Evolutionary conservation across 2,329 filamentous ascomycete species (phyloP), one percentile per base, ranked within the genome.

Genomic region (Beauveria sp.): DNA sequence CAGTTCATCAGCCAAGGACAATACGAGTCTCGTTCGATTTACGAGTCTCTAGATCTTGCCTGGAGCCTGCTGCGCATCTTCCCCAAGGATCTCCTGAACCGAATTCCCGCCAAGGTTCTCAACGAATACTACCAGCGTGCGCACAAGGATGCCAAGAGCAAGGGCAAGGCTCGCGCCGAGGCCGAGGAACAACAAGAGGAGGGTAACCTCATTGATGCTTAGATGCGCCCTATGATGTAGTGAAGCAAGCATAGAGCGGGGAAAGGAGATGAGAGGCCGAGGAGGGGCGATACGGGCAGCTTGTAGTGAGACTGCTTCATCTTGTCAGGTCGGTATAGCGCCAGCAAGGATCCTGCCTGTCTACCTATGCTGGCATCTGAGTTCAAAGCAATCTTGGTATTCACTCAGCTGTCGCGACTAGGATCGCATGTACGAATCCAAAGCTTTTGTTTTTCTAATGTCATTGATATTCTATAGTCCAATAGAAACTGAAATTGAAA

Each of bases 1-100:
- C 91, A 89, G 62, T 99, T 97, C 77, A 96, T 99, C 75, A 82
- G 84, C 65, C 94, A 99, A 77, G 91, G 90, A 59, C 80, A 92
- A 20, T 99, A 99, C 78, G 94, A 99, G 78, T 88, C 89, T 66
- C 89, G 94, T 69, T 88, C 83, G 65, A 96, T 99, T 72, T 92
- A 85, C 76, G 94, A 99, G 76, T 96, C 91, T 51, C 84, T 99
- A 64, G 96, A 99, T 70, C 85, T 96, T 69, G 96, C 94, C 47
- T 99, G 94, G 94, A 93, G 91, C 72, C 79, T 99, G 75, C 86
- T 99, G 67, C 87, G 94, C 67, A 96, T 99, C 76, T 99, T 93
- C 82, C 93, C 93, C 76, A 97, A 96, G 85, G 94, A 99, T 70
- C 80, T 97, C 68, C 89, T 99, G 69, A 99, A 99, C 81, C 91